These are phyloP conservation scores for Kazachstania africana DNA, from an alignment of 805 yeast species.

Conservation along the genomic window DNA sequence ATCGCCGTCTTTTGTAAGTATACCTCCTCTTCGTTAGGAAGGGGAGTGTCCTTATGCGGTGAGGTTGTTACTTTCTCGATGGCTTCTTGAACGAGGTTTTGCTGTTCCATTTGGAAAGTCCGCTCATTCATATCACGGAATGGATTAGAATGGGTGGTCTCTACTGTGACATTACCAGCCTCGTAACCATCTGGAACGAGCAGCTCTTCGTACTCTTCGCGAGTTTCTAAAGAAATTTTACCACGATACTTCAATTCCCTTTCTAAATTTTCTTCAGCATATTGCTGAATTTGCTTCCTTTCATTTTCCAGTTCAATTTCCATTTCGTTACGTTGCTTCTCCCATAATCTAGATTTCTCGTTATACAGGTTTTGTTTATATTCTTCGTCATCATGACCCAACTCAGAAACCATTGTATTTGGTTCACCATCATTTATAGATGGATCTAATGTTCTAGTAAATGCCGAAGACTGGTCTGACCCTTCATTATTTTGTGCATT, in stretches of 20 bases:
- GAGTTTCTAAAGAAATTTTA: not conserved
- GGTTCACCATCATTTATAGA: too few relatives aligned
- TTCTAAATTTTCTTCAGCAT: not conserved
- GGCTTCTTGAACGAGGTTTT: too few relatives aligned
- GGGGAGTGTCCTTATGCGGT: too few relatives aligned
- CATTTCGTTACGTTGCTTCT: conserved; percentile 9
- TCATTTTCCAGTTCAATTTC: conserved; percentile 3
- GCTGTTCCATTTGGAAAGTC: conserved; percentile 11
- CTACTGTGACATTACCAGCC: conserved; percentile 1
- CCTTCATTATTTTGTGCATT: conserved; percentile 10
- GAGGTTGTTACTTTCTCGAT: too few relatives aligned
- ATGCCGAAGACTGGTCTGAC: conserved; percentile 1
- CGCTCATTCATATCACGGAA: conserved; percentile 18
- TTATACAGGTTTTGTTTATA: conserved; percentile 4
- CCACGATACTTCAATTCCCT: not conserved
- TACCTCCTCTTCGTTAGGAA: too few relatives aligned
- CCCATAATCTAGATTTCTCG: conserved; percentile 13
- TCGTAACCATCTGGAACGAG: not conserved
- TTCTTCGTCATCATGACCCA: conserved; percentile 1
- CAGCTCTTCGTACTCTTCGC: not conserved
- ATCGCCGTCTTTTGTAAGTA: conserved; percentile 16
- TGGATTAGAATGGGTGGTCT: conserved; percentile 11
- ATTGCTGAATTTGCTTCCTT: conserved; percentile 2
- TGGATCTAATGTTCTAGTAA: conserved; percentile 7
- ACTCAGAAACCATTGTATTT: not conserved